Evolutionary conservation across 2,329 filamentous ascomycete species (phyloP).

Genomic region (Bipolaris victoriae): DNA sequence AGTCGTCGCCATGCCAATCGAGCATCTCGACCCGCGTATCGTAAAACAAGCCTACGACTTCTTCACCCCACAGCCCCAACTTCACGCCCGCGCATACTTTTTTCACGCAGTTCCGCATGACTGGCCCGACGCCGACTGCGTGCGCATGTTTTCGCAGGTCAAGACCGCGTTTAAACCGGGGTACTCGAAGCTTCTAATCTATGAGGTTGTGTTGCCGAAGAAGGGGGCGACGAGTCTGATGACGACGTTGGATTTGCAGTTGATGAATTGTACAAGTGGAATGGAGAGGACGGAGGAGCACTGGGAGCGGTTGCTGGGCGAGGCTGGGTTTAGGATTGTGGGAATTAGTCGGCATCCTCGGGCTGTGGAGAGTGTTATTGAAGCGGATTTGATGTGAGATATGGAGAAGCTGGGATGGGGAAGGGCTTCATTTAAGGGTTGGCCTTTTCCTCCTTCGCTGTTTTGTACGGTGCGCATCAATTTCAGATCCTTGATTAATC

Average conservation of each 20-base stretch:
- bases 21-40: conserved; percentile 2
- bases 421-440: background rate
- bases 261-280: conserved; percentile 9
- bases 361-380: conserved; percentile 9
- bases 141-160: conserved; percentile 7
- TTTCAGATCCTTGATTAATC: too few relatives aligned
- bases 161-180: conserved; percentile 2
- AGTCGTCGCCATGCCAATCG: conserved; percentile 1
- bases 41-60: conserved; percentile 12
- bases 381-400: background rate
- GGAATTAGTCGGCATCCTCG: conserved; percentile 5
- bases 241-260: conserved; percentile 11
- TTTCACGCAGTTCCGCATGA: conserved; percentile 6
- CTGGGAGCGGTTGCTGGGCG: background rate
- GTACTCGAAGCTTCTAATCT: conserved; percentile 8
- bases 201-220: conserved; percentile 9
- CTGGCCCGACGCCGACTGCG: conserved; percentile 7
- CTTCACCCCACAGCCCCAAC: conserved; percentile 8
- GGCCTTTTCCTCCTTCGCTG: background rate
- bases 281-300: conserved; percentile 10
- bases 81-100: conserved; percentile 7
- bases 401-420: background rate
- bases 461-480: background rate
- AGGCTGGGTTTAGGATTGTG: conserved; percentile 1
- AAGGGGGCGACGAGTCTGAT: conserved; percentile 6